Percentiles rank a stretch among this genome's conserved stretches.
Evolutionary conservation across 1,139 yeast genomes (phyloP).

Genomic region (Suzukiozyma palmioleophila): DNA sequence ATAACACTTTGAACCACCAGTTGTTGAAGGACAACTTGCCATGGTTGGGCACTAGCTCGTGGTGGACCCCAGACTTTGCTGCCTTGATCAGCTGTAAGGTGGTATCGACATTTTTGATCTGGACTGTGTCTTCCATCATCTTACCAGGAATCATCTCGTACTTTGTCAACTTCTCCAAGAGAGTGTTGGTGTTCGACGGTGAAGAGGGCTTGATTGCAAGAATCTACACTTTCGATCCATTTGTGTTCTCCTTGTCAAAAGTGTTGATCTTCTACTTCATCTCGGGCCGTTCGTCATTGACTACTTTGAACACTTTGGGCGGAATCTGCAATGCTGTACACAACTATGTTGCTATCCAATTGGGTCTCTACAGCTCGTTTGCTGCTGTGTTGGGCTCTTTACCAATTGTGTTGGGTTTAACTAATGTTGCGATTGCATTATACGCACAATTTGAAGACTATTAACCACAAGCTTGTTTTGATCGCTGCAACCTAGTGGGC

Average conservation of each 20-base stretch:
- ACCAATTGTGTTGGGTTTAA: slow-evolving; percentile 45
- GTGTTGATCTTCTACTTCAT: slow-evolving; percentile 43
- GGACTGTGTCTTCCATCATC: slow-evolving; percentile 38
- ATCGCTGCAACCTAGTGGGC: no score
- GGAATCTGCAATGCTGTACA: slow-evolving; percentile 34
- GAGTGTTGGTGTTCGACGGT: slow-evolving; percentile 38
- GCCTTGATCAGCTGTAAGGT: slow-evolving; percentile 26
- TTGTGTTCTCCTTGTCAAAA: slow-evolving; percentile 51
- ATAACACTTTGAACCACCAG: slow-evolving; percentile 37
- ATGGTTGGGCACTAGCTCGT: slow-evolving; percentile 19
- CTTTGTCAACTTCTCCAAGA: slow-evolving; percentile 51
- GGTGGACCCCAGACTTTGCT: slow-evolving; percentile 34
- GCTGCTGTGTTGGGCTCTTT: slow-evolving; percentile 40
- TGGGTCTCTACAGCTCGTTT: slow-evolving; percentile 35
- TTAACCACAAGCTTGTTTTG: slow-evolving; percentile 11
- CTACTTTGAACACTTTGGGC: slow-evolving; percentile 22
- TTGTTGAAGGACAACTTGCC: slow-evolving; percentile 31
- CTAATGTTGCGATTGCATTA: slow-evolving; percentile 46
- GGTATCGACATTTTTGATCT: slow-evolving; percentile 30
- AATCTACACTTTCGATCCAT: slow-evolving; percentile 50
- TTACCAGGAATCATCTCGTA: slow-evolving; percentile 46
- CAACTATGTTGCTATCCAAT: slow-evolving; percentile 32
- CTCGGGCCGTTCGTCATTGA: slow-evolving; percentile 28
- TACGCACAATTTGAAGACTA: slow-evolving; percentile 48
- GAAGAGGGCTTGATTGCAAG: slow-evolving; percentile 33